phyloP scores from a whole-genome alignment of 2,329 filamentous ascomycete species.

The Gaeumannomyces sp. region DNA sequence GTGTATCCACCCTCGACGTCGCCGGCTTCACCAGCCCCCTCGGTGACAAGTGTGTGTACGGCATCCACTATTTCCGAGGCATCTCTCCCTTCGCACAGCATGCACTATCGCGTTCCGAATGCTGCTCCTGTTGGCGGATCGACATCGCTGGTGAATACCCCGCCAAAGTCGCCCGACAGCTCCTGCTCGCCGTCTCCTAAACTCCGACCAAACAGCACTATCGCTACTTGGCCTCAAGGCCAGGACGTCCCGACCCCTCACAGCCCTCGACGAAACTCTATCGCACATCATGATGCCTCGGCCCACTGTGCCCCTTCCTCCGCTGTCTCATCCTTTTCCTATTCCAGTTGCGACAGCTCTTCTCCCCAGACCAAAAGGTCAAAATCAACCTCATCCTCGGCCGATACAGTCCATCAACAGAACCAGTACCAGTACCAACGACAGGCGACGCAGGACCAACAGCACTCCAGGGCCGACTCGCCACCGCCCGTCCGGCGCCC shows the following conservation, averaged over 20 bases:
- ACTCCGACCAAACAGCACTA: neutral
- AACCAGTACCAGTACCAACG: neutral
- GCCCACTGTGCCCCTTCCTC: conserved; percentile 11
- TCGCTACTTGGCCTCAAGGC: neutral
- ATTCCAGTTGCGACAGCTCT: conserved; percentile 12
- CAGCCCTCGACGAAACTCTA: conserved; percentile 18
- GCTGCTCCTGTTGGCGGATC: conserved; percentile 12
- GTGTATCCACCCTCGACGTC: conserved; percentile 45
- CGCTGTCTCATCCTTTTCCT: conserved; percentile 11
- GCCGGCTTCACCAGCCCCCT: conserved; percentile 30
- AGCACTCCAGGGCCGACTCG: conserved; percentile 26
- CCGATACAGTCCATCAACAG: too few relatives aligned
- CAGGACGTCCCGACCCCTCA: neutral
- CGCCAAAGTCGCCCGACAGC: conserved; percentile 23
- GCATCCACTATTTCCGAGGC: conserved; percentile 7
- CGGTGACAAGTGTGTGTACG: conserved; percentile 14
- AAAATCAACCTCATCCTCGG: neutral
- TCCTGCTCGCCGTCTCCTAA: conserved; percentile 30
- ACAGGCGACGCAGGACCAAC: neutral
- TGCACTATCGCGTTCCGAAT: conserved; percentile 13
- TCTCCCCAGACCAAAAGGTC: neutral
- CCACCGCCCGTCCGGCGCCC: conserved; percentile 42
- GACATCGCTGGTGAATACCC: conserved; percentile 17
- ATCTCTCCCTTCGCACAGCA: neutral
- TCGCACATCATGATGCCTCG: conserved; percentile 18